Percentiles rank a stretch among this genome's conserved stretches.
These are phyloP conservation scores for Daphne laureola DNA, from an alignment of 441 rosid species.

Conservation along the genomic window DNA sequence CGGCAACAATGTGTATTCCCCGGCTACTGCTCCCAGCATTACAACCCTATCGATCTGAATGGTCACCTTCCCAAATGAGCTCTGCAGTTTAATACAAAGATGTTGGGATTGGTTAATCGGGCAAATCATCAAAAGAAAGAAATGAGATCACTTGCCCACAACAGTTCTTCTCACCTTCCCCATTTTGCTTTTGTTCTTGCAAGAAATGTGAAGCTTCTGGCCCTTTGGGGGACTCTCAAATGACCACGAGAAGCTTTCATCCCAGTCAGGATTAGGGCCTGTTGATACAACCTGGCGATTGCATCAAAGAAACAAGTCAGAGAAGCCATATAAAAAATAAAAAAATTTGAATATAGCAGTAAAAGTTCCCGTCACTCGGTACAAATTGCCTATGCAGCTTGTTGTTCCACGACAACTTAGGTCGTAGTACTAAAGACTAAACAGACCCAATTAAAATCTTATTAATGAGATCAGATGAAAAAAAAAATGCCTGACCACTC, in stretches of 20 bases:
- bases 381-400: too few relatives aligned
- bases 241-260: slow-evolving; percentile 94
- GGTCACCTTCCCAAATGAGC: slow-evolving; percentile 95
- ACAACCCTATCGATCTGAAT: slow-evolving; percentile 97
- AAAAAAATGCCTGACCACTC: too few relatives aligned
- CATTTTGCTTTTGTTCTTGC: slow-evolving; percentile 99
- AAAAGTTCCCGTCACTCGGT: too few relatives aligned
- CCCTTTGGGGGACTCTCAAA: slow-evolving; percentile 99
- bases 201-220: slow-evolving; percentile 90
- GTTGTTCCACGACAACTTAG: too few relatives aligned
- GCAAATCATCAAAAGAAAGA: not conserved
- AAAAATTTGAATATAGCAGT: too few relatives aligned
- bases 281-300: slow-evolving; percentile 71
- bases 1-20: slow-evolving; percentile 86
- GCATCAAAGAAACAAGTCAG: not conserved
- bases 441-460: too few relatives aligned
- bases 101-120: slow-evolving; percentile 1
- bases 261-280: slow-evolving; percentile 99
- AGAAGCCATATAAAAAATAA: too few relatives aligned
- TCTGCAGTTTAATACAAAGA: slow-evolving; percentile 38
- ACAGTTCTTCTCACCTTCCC: slow-evolving; percentile 59
- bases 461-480: too few relatives aligned
- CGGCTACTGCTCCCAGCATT: slow-evolving; percentile 95
- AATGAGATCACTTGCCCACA: not conserved
- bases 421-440: too few relatives aligned